Base-by-base conservation (phyloP, 2,329 filamentous ascomycete species). In the Sporothrix schenckii region DNA sequence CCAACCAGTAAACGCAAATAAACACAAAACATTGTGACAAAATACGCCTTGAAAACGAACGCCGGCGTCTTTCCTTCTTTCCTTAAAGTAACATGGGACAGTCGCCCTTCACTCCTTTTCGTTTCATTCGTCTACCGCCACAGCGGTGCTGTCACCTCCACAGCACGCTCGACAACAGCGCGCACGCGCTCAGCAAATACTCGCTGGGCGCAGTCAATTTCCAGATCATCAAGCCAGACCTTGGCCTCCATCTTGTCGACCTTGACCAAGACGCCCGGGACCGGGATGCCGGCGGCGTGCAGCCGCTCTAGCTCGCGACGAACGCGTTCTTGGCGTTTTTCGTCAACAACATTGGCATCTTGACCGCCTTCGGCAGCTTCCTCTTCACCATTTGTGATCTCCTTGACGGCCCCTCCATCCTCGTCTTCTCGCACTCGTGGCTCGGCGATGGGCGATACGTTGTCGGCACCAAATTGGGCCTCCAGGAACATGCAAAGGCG, bases 401-500 rank as follows among this genome's bases (percentile, higher is more conserved):
- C 77, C 70, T 80, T 78, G n/a, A 73, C 75, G 19, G 75, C 76
- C 11, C 39, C 47, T 13, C 3, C 60, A 14, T 75, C 75, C 58
- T 77, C 74, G 41, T 82, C 75, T 7, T 81, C 73, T 0, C 83
- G 82, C 2, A 88, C 79, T 79, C 89, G 86, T 72, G 93, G 82
- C 77, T 80, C 83, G 52, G 89, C 86, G 74, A 98, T 91, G 4
- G 94, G 93, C 0, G 87, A 84, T 70, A 98, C 89, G 72, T 92
- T 90, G 73, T 95, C 90, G 44, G 88, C 85, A 72, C 95, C 95
- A 77, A 99, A 99, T 79, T 99, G 95, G 2, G 94, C 92, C 83
- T 99, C 95, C 16, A 99, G 89, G 83, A 99, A 97, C 88, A 97
- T 92, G 81, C 96, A 91, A 24, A 99, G 88, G 47, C 94, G 90